These are phyloP conservation scores for Candida manassasensis DNA, from an alignment of 805 yeast genomes.

Conservation along the genomic window DNA sequence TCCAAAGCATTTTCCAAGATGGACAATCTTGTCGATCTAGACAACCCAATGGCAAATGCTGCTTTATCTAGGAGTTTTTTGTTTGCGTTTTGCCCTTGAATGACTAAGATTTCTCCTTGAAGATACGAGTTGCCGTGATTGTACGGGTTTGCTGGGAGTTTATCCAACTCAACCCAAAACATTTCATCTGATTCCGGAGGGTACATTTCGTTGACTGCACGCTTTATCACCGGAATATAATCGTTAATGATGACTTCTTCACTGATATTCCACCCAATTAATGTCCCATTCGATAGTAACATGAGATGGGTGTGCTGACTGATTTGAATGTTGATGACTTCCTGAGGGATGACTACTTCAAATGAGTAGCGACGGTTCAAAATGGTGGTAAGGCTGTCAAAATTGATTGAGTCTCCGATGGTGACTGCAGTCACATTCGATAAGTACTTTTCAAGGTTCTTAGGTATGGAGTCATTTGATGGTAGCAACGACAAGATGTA, in stretches of 20 bases:
- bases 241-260: conserved; percentile 48
- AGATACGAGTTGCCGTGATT: conserved; percentile 35
- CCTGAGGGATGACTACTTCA: conserved; percentile 51
- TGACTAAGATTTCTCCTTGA: conserved; percentile 66
- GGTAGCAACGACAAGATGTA: conserved; percentile 22
- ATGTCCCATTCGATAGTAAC: conserved; percentile 69
- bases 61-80: conserved; percentile 67
- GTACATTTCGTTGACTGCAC: conserved; percentile 40
- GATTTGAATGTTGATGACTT: conserved; percentile 54
- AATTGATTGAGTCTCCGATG: conserved; percentile 66
- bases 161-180: conserved; percentile 59
- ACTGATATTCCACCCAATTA: conserved; percentile 77
- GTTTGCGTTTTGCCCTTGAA: conserved; percentile 47
- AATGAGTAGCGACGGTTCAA: conserved; percentile 5
- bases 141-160: conserved; percentile 17
- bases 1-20: conserved; percentile 73
- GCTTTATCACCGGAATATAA: conserved; percentile 48
- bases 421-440: conserved; percentile 66
- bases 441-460: conserved; percentile 22
- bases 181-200: conserved; percentile 76
- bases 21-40: conserved; percentile 82
- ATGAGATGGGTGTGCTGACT: conserved; percentile 48
- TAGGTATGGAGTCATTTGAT: conserved; percentile 14
- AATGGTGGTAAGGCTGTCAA: conserved; percentile 40
- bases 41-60: conserved; percentile 84